These are phyloP conservation scores for Mimosa bimucronata DNA, from an alignment of 306 rosid species.

Conservation along the genomic window DNA sequence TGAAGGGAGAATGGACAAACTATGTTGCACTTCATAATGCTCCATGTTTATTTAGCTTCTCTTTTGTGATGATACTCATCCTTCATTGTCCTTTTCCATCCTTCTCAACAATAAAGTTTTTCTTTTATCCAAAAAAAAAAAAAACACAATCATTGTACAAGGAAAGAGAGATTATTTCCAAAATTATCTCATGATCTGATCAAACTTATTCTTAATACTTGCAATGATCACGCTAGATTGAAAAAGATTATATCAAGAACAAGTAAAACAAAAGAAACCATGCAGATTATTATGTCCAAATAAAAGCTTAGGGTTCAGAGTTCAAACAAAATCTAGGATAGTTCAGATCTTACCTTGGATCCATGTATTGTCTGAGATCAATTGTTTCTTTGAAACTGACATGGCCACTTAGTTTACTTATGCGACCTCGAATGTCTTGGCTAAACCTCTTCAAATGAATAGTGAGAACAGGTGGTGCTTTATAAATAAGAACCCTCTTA, in stretches of 20 bases:
- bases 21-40: background rate
- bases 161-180: conserved; percentile 1
- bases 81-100: background rate
- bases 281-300: background rate
- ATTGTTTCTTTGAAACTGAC: conserved; percentile 72
- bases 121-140: background rate
- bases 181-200: background rate
- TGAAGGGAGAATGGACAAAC: background rate
- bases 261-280: background rate
- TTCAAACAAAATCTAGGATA: conserved; percentile 32
- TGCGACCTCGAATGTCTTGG: conserved; percentile 93
- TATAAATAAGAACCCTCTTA: conserved; percentile 76
- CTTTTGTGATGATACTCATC: background rate
- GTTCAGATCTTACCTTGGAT: conserved; percentile 65
- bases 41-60: background rate
- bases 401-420: conserved; percentile 89
- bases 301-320: background rate
- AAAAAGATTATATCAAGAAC: background rate
- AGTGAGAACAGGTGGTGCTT: conserved; percentile 79
- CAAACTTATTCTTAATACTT: background rate
- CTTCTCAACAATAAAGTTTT: background rate
- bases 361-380: conserved; percentile 86
- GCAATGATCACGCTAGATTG: background rate
- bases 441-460: conserved; percentile 94
- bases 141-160: background rate